These are phyloP conservation scores for Geosmithia morbida DNA, from an alignment of 2,329 filamentous ascomycete species.

Conservation along the genomic window DNA sequence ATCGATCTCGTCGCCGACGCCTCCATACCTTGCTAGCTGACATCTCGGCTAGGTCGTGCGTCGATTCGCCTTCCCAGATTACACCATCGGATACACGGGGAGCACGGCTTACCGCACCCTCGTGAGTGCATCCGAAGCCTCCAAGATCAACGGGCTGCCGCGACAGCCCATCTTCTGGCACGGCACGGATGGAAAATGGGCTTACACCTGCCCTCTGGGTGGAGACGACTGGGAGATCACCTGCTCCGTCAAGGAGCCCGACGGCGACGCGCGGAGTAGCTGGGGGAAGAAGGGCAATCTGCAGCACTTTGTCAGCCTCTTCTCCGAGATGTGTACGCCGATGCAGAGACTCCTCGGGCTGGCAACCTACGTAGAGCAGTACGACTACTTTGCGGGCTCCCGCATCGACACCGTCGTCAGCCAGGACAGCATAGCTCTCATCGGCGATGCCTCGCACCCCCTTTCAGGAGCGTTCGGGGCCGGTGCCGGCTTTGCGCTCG, in stretches of 20 bases:
- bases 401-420: slow-evolving; percentile 12
- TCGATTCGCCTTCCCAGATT: slow-evolving; percentile 22
- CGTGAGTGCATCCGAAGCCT: slow-evolving; percentile 9
- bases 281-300: slow-evolving; percentile 10
- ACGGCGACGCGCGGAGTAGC: slow-evolving; percentile 10
- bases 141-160: slow-evolving; percentile 14
- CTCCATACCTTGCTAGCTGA: neutral
- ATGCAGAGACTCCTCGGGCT: slow-evolving; percentile 13
- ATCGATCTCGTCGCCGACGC: too few species aligned
- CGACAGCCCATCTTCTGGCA: slow-evolving; percentile 16
- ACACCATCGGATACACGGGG: slow-evolving; percentile 28
- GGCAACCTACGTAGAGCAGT: slow-evolving; percentile 10
- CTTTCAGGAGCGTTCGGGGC: slow-evolving; percentile 29
- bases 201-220: slow-evolving; percentile 18
- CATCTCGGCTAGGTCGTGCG: slow-evolving; percentile 20
- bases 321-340: slow-evolving; percentile 14
- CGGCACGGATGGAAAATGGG: slow-evolving; percentile 12
- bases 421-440: slow-evolving; percentile 22
- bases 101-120: slow-evolving; percentile 17
- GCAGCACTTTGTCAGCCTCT: slow-evolving; percentile 4
- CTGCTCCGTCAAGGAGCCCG: slow-evolving; percentile 1
- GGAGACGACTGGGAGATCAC: slow-evolving; percentile 18
- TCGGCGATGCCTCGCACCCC: slow-evolving; percentile 41
- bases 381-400: slow-evolving; percentile 16
- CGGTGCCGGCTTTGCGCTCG: slow-evolving; percentile 21